Conservation (phyloP, 2,329 filamentous ascomycete species). For the Cytospora chrysosperma region DNA sequence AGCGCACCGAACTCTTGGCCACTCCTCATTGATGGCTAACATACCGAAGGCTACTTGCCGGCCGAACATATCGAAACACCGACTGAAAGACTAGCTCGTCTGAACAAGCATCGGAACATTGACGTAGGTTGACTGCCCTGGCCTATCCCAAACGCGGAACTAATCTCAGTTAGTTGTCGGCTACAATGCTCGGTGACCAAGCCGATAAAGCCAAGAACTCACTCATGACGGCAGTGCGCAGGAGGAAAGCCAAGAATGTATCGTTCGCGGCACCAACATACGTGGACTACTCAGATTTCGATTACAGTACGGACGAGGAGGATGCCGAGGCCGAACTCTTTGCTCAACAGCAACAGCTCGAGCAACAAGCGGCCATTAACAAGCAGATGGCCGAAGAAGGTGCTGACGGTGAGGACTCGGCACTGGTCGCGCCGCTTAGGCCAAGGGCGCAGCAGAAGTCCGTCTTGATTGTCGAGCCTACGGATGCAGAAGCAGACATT, state of each 20-base stretch:
- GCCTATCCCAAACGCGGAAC: slow-evolving; percentile 14
- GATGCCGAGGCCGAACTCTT: slow-evolving; percentile 43
- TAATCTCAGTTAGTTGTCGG: slow-evolving; percentile 51
- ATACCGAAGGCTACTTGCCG: slow-evolving; percentile 73
- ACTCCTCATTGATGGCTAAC: background rate
- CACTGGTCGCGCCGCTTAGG: slow-evolving; percentile 57
- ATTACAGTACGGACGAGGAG: slow-evolving; percentile 56
- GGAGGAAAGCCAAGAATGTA: slow-evolving; percentile 81
- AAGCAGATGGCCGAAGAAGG: slow-evolving; percentile 35
- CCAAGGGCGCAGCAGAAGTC: slow-evolving; percentile 44
- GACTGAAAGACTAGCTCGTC: slow-evolving; percentile 84
- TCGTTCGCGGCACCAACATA: slow-evolving; percentile 83
- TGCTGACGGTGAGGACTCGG: slow-evolving; percentile 47
- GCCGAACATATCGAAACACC: slow-evolving; percentile 98
- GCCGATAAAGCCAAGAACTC: slow-evolving; percentile 79
- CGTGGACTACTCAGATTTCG: slow-evolving; percentile 69
- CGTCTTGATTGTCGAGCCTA: slow-evolving; percentile 32
- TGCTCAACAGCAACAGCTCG: slow-evolving; percentile 32
- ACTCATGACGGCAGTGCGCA: slow-evolving; percentile 78
- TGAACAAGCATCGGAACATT: slow-evolving; percentile 98
- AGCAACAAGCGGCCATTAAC: slow-evolving; percentile 28
- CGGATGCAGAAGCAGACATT: slow-evolving; percentile 39
- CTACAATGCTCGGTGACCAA: slow-evolving; percentile 62
- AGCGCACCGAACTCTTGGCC: background rate
- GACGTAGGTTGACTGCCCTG: slow-evolving; percentile 63